These are phyloP conservation scores for Populus hybrid DNA, from an alignment of 441 rosid genomes.

Conservation along the genomic window DNA sequence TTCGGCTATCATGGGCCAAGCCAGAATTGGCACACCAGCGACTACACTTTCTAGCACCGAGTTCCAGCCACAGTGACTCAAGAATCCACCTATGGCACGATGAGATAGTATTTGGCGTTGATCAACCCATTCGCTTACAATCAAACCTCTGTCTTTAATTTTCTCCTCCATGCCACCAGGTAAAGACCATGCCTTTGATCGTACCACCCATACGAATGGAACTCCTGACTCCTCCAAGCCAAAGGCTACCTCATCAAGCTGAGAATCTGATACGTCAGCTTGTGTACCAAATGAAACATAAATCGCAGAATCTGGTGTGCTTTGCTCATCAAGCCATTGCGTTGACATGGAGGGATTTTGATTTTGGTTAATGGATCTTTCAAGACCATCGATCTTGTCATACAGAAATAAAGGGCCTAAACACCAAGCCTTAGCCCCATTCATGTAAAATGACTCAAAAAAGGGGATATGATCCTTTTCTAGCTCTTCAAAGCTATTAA, in stretches of 20 bases:
- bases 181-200: conserved; percentile 27
- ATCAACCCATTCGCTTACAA: conserved; percentile 33
- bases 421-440: conserved; percentile 23
- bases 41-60: conserved; percentile 37
- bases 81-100: conserved; percentile 27
- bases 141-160: conserved; percentile 22
- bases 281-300: conserved; percentile 40
- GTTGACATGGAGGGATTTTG: not conserved
- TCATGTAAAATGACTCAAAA: conserved; percentile 10
- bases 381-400: conserved; percentile 2
- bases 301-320: conserved; percentile 17
- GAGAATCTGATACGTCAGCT: conserved; percentile 22
- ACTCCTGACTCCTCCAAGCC: conserved; percentile 29
- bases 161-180: conserved; percentile 12
- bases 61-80: conserved; percentile 48
- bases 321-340: conserved; percentile 25
- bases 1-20: conserved; percentile 36
- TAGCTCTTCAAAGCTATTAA: conserved; percentile 33
- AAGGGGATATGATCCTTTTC: conserved; percentile 17
- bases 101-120: conserved; percentile 31
- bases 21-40: conserved; percentile 31
- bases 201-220: conserved; percentile 27
- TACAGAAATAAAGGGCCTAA: conserved; percentile 26
- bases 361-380: not conserved
- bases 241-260: conserved; percentile 30